Base-by-base conservation (phyloP, 495 filamentous ascomycete species). In the Aeminium ludgeri region DNA sequence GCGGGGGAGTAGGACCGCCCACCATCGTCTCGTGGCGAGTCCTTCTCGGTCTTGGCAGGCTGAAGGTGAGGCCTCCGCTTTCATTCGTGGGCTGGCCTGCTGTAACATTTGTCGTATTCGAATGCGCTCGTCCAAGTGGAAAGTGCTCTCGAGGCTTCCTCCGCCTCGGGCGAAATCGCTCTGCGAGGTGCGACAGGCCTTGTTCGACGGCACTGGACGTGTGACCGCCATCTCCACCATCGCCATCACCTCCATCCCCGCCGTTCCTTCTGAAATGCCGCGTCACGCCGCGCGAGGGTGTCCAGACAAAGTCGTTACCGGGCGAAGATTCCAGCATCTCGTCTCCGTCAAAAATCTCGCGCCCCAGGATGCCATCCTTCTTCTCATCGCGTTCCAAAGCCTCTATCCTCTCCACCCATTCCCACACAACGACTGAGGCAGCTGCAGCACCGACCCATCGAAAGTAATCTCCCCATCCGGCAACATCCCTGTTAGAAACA, bases 321-420 rank as follows among this genome's bases (percentile, higher is more conserved):
- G 74, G 72, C 8, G 75, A 79, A 17, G 78, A 65, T 17, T 91
- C 84, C 28, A 91, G 62, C 83, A 91, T 92, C 57, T 97, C 89
- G 49, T 97, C 89, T 11, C 87, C 91, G 52, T 96, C 89, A 48
- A 95, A 96, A 0, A 96, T 74, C 55, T 97, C 89, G 45, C 89
- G 66, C 15, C 89, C 89, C 2, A 97, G 66, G 18, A 97, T 87
- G 7, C 89, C 91, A 45, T 93, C 89, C 57, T 92, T 93, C 52
- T 82, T 82, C 51, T 97, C 89, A 53, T 97, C 87, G 38, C 89
- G 72, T 59, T 97, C 89, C 36, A 97, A 61, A 0, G 85, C 85
- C 57, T 97, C 89, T 39, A 97, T 97, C n/a, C 91, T 71, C 57
- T 97, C 89, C 13, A 97, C 89, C 89, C 89, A 97, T 59, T 97